Evolutionary conservation across 768 basidiomycete genomes (phyloP), one percentile per base, ranked within the genome.

Genomic region (Suillus weaverae): DNA sequence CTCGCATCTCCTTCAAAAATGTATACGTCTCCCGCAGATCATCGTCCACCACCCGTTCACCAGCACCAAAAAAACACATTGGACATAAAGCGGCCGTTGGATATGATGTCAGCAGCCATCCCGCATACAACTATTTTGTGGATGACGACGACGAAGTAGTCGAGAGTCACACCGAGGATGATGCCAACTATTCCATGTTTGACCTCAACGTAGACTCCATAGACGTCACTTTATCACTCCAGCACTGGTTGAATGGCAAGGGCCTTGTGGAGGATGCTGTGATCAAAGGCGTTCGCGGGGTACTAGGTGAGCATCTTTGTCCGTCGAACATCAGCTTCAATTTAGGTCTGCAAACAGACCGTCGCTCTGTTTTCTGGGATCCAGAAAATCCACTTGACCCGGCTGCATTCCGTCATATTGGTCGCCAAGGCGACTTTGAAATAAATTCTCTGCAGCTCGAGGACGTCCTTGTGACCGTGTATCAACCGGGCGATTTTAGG

Each of bases 221-320:
- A 57, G 97, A 99, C 68, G 96, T 99, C 18, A 95, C 94, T 0
- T 81, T 99, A 16, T 97, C 94, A 38, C 80, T 99, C 8, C 86
- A 89, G 77, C 83, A 90, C 62, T 99, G 97, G 97, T 80, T 98
- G 62, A 95, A 97, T 74, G 97, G 97, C 2, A 97, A 95, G 74
- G 97, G 97, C 0, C 79, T 99, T 22, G 81, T 99, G 7, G 88
- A 93, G 69, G 91, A 95, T 72, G 97, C 95, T 3, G 92, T 91
- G 33, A 84, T 99, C 65, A 93, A 91, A 72, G 97, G 97, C 59
- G 97, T 99, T 4, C 87, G 97, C 64, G 97, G 97, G 9, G 89
- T 96, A 18, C 75, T 99, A 62, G 96, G 96, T 93, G 69, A 59
- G 87, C 77, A 18, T 59, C 44, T 38, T 7, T 20, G 20, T 26